Conservation (phyloP, 2,329 filamentous ascomycete species). For the Aspergillus clavatus region DNA sequence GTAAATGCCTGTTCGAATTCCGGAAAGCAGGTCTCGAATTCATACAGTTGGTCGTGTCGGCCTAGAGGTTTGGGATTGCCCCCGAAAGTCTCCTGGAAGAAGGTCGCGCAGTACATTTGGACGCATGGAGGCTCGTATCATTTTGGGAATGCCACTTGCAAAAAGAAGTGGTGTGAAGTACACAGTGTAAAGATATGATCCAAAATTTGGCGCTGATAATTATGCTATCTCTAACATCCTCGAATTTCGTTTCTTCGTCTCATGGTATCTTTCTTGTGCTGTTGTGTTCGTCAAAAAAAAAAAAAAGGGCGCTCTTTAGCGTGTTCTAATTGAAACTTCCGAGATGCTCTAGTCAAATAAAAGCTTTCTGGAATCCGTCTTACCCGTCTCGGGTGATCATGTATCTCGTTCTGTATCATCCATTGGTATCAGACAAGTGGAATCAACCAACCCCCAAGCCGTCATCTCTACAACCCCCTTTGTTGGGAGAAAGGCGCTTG, state of each 20-base stretch:
- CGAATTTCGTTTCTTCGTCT: not conserved
- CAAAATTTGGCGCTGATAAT: not conserved
- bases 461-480: not conserved
- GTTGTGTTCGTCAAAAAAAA: not conserved
- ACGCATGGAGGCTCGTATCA: slow-evolving; percentile 52
- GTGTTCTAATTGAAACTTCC: not conserved
- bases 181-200: slow-evolving; percentile 20
- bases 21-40: slow-evolving; percentile 2
- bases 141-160: slow-evolving; percentile 58
- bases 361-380: not conserved
- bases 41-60: slow-evolving; percentile 3
- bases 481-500: not conserved
- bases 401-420: not conserved
- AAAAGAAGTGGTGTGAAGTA: slow-evolving; percentile 57
- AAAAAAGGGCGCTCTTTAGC: not conserved
- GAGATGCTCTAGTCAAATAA: not conserved
- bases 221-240: not conserved
- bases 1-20: slow-evolving; percentile 26
- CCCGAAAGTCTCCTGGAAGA: slow-evolving; percentile 56
- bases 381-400: not conserved
- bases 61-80: slow-evolving; percentile 12
- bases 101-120: slow-evolving; percentile 51
- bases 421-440: not conserved
- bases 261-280: not conserved
- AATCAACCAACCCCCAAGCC: not conserved